Evolutionary conservation across 2,329 filamentous ascomycete species (phyloP), one percentile per base, ranked within the genome.

Genomic region (Xylaria sp.): DNA sequence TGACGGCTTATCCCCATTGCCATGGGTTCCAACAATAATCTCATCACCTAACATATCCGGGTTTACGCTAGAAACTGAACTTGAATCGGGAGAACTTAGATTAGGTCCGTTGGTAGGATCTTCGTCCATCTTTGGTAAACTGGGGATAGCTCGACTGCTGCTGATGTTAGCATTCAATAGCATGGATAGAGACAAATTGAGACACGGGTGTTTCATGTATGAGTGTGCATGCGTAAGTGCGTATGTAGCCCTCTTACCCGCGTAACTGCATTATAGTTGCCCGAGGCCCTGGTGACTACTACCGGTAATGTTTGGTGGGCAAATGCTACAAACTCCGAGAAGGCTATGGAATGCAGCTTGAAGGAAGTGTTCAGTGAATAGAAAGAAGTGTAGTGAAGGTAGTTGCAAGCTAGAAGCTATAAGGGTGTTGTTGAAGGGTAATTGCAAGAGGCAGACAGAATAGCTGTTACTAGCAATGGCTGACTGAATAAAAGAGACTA

Each of bases 1-100:
- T 4, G 81, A 82, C 0, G 76, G 74, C 67, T 81, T 83, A 56
- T 73, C 74, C 10, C 73, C 79, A 69, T 84, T 83, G 36, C 78
- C 75, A 61, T 82, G 81, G 12, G 80, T 81, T 18, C 82, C 81
- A 7, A 87, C 85, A 8, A 87, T 79, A 56, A 87, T 87, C 73
- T 87, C 85, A 72, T 87, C 85, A 63, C 84, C 81, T 2, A 83
- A 70, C 32, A 79, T 76, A 56, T 81, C 81, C 25, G 81, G 77
- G 70, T 80, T 76, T 46, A 80, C 76, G 50, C 80, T 81, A 8
- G 82, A 81, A 12, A 83, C 75, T 6, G 77, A 79, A 64, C 81
- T 83, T 48, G 76, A 76, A 18, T 83, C 81, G 0, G 81, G 81
- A 1, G 82, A 80, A 61, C 83, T 86, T 15, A 87, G 78, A 28